Evolutionary conservation across 208 protist species (phyloP), one percentile per base, ranked within the genome.

Genomic region (Acanthamoeba lenticulata): DNA sequence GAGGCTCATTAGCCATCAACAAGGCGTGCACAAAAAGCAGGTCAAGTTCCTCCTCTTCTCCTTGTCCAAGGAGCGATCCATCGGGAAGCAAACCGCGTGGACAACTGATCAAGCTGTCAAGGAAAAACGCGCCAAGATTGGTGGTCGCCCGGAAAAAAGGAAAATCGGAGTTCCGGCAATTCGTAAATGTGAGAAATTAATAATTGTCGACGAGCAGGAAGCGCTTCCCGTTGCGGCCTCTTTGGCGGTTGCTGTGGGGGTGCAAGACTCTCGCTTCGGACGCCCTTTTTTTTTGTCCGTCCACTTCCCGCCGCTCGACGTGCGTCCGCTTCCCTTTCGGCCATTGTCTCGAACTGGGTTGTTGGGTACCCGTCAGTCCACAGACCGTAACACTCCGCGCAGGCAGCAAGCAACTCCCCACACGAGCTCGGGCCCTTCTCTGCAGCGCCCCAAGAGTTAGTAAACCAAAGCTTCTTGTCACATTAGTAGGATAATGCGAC

Each of bases 401-500:
- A 62, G 55, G 11, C 7, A 62, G 55, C 24, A 62, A 27, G 5
- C n/a, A n/a, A n/a, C n/a, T n/a, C n/a, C n/a, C n/a, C n/a, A n/a
- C n/a, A n/a, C n/a, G n/a, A n/a, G n/a, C n/a, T n/a, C n/a, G n/a
- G n/a, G n/a, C n/a, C n/a, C 29, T 74, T 38, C 7, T 74, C 65
- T 38, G 32, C 19, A 38, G 7, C 57, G 57, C n/a, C 57, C 29
- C 34, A 27, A 2, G 17, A 2, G 1, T 62, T 62, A 7, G 55
- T n/a, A 0, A 32, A 21, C 4, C 4, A 27, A 0, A 24, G 24
- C 24, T 62, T 62, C 24, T 62, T n/a, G 55, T 85, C 74, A 85
- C 44, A 34, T 85, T 52, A 85, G 42, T 45, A 85, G n/a, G 36
- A 85, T 52, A 52, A 85, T 85, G 74, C 74, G 74, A 85, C 74